Conservation (phyloP, 148 eudicot species). For the Camellia lanceoleosa region DNA sequence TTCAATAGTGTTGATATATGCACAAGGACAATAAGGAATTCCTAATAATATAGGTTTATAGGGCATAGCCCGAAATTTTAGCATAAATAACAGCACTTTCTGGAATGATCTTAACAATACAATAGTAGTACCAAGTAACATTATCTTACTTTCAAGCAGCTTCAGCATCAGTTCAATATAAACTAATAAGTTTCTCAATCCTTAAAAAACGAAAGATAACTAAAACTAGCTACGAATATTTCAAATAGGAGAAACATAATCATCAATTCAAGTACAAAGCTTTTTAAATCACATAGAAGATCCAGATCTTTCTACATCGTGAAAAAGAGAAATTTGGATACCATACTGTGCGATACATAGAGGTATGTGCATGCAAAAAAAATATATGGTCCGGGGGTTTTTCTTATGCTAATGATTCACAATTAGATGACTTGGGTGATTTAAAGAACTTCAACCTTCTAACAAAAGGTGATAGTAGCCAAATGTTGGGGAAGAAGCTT, state of each 20-base stretch:
- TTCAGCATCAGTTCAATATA: background rate
- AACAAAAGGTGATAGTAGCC: background rate
- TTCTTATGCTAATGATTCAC: background rate
- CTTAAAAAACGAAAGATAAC: too few species aligned
- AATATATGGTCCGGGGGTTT: background rate
- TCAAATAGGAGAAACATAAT: background rate
- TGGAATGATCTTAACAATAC: background rate
- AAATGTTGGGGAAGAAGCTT: background rate
- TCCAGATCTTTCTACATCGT: background rate
- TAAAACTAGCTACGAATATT: too few species aligned
- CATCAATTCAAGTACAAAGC: background rate
- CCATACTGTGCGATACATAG: background rate
- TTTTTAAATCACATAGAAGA: background rate
- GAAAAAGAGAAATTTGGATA: background rate
- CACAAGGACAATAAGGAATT: background rate
- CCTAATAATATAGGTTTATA: background rate
- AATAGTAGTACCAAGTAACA: background rate
- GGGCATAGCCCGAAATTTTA: background rate
- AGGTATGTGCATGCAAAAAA: background rate
- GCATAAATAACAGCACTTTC: background rate
- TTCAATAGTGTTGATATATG: background rate
- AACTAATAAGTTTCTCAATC: background rate
- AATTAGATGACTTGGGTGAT: slow-evolving; percentile 1
- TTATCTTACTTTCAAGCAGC: background rate
- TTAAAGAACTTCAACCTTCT: background rate